phyloP scores from a whole-genome alignment of 202 grass and related monocot genomes.

The Musa balbisiana region DNA sequence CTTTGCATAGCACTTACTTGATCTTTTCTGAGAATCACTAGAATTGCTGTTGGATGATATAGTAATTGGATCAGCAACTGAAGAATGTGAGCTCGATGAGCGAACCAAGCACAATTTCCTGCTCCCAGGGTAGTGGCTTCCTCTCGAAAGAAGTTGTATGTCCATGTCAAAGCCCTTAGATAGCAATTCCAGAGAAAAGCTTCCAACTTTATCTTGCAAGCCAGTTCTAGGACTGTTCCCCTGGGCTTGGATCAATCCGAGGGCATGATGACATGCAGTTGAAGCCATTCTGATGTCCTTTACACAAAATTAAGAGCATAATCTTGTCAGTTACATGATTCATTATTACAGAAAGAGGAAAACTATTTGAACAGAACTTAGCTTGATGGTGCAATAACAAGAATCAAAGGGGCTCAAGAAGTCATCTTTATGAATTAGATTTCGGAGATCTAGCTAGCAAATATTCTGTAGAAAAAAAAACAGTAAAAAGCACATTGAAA shows the following conservation, averaged over 20 bases:
- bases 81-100: conserved; percentile 32
- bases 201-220: conserved; percentile 20
- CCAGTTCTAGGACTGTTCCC: conserved; percentile 7
- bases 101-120: conserved; percentile 26
- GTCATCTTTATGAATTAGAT: background rate
- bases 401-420: no score
- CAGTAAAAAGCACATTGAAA: background rate
- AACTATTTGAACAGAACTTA: no score
- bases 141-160: conserved; percentile 16
- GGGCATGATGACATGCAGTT: conserved; percentile 28
- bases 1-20: conserved; percentile 30
- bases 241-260: conserved; percentile 30
- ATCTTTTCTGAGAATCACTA: conserved; percentile 45
- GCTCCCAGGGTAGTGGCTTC: conserved; percentile 7
- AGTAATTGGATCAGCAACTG: conserved; percentile 34
- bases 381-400: no score
- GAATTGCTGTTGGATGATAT: conserved; percentile 29
- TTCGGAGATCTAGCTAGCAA: background rate
- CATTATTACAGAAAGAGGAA: background rate
- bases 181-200: conserved; percentile 1
- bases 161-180: conserved; percentile 1
- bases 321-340: background rate
- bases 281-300: conserved; percentile 45
- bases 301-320: background rate
- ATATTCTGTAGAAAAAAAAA: background rate